Conservation (phyloP, 495 filamentous ascomycete species). For the Neurospora sp. region DNA sequence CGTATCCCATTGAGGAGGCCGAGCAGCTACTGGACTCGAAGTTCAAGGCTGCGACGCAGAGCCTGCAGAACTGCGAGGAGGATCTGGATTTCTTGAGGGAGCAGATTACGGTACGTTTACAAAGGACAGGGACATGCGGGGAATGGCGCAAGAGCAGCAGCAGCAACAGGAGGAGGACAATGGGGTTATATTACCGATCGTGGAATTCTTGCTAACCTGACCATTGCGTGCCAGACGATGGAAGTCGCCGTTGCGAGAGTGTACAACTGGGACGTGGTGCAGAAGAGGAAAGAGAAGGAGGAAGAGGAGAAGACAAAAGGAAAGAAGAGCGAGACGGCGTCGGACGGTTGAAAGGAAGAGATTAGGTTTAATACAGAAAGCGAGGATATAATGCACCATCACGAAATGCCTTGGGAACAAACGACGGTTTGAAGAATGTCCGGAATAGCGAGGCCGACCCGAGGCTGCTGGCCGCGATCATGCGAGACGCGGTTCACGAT, state of each 20-base stretch:
- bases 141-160: no score
- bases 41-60: conserved; percentile 65
- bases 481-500: background rate
- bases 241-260: conserved; percentile 93
- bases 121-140: no score
- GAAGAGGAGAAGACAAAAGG: conserved; percentile 44
- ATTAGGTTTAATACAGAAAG: background rate
- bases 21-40: conserved; percentile 69
- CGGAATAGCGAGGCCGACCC: background rate
- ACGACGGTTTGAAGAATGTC: background rate
- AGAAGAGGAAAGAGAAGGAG: conserved; percentile 82
- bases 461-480: background rate
- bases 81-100: conserved; percentile 92
- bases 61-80: conserved; percentile 79
- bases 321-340: conserved; percentile 17
- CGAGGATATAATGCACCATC: background rate
- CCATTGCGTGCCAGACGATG: conserved; percentile 53
- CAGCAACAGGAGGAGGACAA: no score
- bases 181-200: background rate
- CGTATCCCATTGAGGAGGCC: conserved; percentile 85
- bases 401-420: background rate
- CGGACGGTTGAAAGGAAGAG: conserved; percentile 10
- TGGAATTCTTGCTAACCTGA: conserved; percentile 14
- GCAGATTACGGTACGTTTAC: conserved; percentile 70
- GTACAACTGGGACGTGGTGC: conserved; percentile 97